phyloP scores from a whole-genome alignment of 768 basidiomycete genomes.

The Rhodotorula sphaerocarpa region DNA sequence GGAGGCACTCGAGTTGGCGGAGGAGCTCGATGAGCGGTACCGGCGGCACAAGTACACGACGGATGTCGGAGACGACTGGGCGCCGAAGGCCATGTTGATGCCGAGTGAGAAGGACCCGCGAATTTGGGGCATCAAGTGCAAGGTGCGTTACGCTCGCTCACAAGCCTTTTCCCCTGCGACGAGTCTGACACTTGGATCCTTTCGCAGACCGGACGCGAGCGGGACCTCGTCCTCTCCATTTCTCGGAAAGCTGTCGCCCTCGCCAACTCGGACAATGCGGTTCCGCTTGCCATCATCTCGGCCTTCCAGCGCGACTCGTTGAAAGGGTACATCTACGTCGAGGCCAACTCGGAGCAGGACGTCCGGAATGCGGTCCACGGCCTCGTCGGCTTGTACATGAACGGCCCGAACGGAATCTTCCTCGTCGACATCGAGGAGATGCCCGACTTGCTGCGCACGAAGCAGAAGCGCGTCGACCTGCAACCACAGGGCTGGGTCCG shows the following conservation, averaged over 20 bases:
- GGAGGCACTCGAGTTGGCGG: slow-evolving; percentile 56
- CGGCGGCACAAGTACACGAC: slow-evolving; percentile 52
- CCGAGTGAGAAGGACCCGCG: slow-evolving; percentile 92
- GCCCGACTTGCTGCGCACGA: slow-evolving; percentile 90
- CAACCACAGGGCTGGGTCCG: slow-evolving; percentile 89
- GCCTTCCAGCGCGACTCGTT: slow-evolving; percentile 94
- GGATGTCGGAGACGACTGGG: slow-evolving; percentile 58
- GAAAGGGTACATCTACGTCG: slow-evolving; percentile 91
- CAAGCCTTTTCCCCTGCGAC: too few species aligned
- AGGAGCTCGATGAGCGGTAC: slow-evolving; percentile 55
- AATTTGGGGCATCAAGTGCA: slow-evolving; percentile 89
- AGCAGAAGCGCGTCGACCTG: slow-evolving; percentile 81
- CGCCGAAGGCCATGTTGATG: slow-evolving; percentile 89
- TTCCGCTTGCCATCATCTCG: slow-evolving; percentile 76
- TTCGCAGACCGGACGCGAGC: slow-evolving; percentile 73
- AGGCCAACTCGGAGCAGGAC: slow-evolving; percentile 77
- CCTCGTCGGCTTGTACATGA: slow-evolving; percentile 80
- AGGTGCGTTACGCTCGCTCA: slow-evolving; percentile 51
- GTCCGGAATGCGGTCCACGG: slow-evolving; percentile 78
- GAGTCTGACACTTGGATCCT: too few species aligned
- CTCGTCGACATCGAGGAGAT: slow-evolving; percentile 96
- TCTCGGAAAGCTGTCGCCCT: slow-evolving; percentile 73
- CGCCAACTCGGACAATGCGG: slow-evolving; percentile 66
- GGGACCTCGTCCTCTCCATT: slow-evolving; percentile 84
- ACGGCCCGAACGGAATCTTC: slow-evolving; percentile 55